Evolutionary conservation across 2,329 filamentous ascomycete species (phyloP).

Genomic region (Chaetomium sp.): DNA sequence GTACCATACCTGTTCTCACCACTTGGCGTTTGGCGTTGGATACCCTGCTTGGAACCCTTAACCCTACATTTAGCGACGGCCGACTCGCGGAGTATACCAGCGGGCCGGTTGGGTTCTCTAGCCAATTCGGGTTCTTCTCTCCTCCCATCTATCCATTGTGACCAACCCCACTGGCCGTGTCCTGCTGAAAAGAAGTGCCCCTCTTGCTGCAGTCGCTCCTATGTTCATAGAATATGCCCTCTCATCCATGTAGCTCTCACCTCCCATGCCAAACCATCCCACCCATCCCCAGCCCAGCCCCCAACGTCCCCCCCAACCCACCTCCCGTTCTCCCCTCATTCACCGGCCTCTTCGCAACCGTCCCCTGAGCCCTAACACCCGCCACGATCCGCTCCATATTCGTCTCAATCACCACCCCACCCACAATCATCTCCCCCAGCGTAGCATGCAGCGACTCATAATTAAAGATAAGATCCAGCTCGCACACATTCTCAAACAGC

Average conservation of each 20-base stretch:
- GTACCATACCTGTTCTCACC: slow-evolving; percentile 18
- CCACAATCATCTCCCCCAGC: slow-evolving; percentile 89
- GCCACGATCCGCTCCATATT: slow-evolving; percentile 81
- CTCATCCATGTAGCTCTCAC: slow-evolving; percentile 23
- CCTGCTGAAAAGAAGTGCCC: too few species aligned
- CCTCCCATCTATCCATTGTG: too few species aligned
- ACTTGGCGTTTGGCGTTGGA: slow-evolving; percentile 29
- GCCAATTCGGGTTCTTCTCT: too few species aligned
- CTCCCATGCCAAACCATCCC: slow-evolving; percentile 48
- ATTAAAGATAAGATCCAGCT: slow-evolving; percentile 97
- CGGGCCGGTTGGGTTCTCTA: too few species aligned
- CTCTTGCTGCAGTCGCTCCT: too few species aligned
- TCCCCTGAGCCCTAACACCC: slow-evolving; percentile 71
- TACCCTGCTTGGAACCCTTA: slow-evolving; percentile 19
- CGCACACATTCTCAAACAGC: slow-evolving; percentile 97
- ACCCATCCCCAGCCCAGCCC: slow-evolving; percentile 49
- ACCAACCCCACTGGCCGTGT: too few species aligned
- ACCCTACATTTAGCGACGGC: slow-evolving; percentile 11
- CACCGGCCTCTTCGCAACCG: slow-evolving; percentile 70
- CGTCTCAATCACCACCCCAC: slow-evolving; percentile 90
- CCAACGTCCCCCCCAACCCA: slow-evolving; percentile 32
- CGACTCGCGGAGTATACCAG: too few species aligned
- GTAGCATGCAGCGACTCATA: slow-evolving; percentile 94
- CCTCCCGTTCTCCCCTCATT: slow-evolving; percentile 52
- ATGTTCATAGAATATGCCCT: background rate